Evolutionary conservation across 2,329 filamentous ascomycete species (phyloP).

Genomic region (Talaromyces funiculosus): DNA sequence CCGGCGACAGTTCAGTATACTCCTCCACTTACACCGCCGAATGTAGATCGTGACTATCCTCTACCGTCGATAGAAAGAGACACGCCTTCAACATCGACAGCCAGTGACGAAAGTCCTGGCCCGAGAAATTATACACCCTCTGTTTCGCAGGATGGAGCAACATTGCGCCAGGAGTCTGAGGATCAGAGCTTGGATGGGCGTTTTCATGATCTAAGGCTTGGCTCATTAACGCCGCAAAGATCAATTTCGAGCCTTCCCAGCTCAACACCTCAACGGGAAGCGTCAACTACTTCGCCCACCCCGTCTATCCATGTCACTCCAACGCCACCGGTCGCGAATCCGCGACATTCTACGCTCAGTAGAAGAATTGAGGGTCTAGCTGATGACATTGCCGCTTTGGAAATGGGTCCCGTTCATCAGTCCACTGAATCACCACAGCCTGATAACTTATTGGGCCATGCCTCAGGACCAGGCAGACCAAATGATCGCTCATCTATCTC

Average conservation of each 20-base stretch:
- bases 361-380: conserved; percentile 1
- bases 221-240: not conserved
- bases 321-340: not conserved
- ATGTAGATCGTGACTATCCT: not conserved
- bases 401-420: not conserved
- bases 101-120: not conserved
- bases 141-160: not conserved
- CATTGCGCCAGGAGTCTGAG: not conserved
- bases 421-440: conserved; percentile 1
- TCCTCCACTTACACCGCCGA: not conserved
- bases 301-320: conserved; percentile 7
- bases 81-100: not conserved
- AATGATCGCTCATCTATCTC: not conserved
- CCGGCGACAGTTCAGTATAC: not conserved
- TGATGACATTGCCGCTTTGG: not conserved
- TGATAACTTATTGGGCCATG: not conserved
- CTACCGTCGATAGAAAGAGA: conserved; percentile 10
- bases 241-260: not conserved
- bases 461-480: not conserved
- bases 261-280: not conserved
- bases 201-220: not conserved
- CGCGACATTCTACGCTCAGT: not conserved
- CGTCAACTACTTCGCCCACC: not conserved
- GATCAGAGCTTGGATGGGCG: not conserved
- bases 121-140: not conserved